phyloP scores from a whole-genome alignment of 2,329 filamentous ascomycete genomes.

The Dactylellina cionopaga region DNA sequence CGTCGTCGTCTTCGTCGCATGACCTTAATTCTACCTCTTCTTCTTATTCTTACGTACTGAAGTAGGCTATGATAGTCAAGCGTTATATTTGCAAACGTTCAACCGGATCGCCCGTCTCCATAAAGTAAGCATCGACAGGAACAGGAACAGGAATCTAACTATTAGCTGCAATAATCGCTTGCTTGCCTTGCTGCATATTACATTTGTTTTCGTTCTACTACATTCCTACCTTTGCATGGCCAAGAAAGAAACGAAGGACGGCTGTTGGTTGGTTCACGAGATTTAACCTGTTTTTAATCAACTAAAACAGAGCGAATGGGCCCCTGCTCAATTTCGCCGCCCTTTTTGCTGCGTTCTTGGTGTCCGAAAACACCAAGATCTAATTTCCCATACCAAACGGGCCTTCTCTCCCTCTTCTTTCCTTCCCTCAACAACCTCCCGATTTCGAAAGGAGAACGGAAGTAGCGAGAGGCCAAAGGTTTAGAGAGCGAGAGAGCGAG shows the following conservation, averaged over 20 bases:
- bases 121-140: neutral
- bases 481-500: neutral
- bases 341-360: slow-evolving; percentile 26
- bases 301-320: slow-evolving; percentile 15
- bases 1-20: neutral
- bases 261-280: slow-evolving; percentile 5
- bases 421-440: slow-evolving; percentile 33
- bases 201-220: too few species aligned
- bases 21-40: neutral
- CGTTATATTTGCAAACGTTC: neutral
- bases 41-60: neutral
- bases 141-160: neutral
- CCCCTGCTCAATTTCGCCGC: slow-evolving; percentile 46
- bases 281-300: slow-evolving; percentile 28
- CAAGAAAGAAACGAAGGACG: slow-evolving; percentile 17
- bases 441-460: slow-evolving; percentile 45
- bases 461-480: slow-evolving; percentile 33
- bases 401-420: slow-evolving; percentile 32
- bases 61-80: too few species aligned
- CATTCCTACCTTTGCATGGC: slow-evolving; percentile 20
- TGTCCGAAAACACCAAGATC: slow-evolving; percentile 23
- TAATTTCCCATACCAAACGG: slow-evolving; percentile 37
- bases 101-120: neutral
- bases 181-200: too few species aligned
- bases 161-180: too few species aligned